Conservation (phyloP, 2,329 filamentous ascomycete genomes). For the Chrysoporthe deuterocubensis region DNA sequence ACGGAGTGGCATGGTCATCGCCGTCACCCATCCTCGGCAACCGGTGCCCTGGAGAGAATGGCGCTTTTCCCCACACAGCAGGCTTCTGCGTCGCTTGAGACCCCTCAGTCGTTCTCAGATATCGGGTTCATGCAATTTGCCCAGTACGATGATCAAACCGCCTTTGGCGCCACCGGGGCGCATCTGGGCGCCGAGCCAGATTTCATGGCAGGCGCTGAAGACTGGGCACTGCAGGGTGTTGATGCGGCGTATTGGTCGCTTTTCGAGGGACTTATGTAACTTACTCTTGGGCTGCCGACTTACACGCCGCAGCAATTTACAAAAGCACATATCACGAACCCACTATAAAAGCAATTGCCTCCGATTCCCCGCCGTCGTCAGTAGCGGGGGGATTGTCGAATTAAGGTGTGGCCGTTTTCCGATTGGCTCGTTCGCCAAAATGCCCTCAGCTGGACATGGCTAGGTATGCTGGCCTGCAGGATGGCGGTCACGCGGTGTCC, state of each 20-base stretch:
- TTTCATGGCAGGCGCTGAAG: slow-evolving; percentile 31
- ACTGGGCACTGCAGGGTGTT: slow-evolving; percentile 32
- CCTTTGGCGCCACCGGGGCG: slow-evolving; percentile 8
- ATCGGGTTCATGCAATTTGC: slow-evolving; percentile 17
- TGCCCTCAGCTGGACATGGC: slow-evolving; percentile 3
- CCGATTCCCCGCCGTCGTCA: not conserved
- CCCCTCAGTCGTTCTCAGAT: not conserved
- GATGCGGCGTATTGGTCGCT: slow-evolving; percentile 33
- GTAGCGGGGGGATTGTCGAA: not conserved
- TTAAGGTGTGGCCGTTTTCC: not conserved
- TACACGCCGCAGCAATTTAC: not conserved
- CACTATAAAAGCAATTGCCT: not conserved
- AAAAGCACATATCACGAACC: not conserved
- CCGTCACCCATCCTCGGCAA: slow-evolving; percentile 13
- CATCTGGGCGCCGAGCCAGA: slow-evolving; percentile 24
- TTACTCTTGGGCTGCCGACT: not conserved
- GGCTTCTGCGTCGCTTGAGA: slow-evolving; percentile 13
- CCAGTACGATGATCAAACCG: slow-evolving; percentile 18
- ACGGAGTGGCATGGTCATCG: slow-evolving; percentile 15
- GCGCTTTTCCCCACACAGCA: slow-evolving; percentile 22
- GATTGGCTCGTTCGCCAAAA: slow-evolving; percentile 19
- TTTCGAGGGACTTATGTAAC: slow-evolving; percentile 25
- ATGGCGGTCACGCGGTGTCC: not conserved
- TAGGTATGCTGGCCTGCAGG: not conserved
- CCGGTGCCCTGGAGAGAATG: slow-evolving; percentile 17